These are phyloP conservation scores for Colletotrichum echinochloae DNA, from an alignment of 2,329 filamentous ascomycete species.

Conservation along the genomic window DNA sequence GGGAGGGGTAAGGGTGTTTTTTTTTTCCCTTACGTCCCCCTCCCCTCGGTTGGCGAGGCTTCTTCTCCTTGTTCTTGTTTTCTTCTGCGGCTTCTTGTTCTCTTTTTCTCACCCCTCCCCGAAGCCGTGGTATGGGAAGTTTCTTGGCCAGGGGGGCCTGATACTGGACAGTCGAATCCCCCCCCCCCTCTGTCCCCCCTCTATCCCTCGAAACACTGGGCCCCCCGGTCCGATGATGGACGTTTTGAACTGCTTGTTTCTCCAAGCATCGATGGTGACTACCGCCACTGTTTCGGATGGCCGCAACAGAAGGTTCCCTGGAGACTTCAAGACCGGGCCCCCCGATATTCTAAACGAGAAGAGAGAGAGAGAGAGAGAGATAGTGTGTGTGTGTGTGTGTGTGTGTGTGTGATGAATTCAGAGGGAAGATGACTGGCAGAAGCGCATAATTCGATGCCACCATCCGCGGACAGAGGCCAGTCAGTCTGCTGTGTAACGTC, in stretches of 20 bases:
- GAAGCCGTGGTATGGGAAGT: conserved; percentile 23
- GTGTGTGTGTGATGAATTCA: no score
- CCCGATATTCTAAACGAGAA: neutral
- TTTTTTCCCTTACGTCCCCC: neutral
- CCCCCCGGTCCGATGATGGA: neutral
- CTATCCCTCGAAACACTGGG: neutral
- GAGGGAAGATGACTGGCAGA: no score
- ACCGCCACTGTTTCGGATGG: neutral
- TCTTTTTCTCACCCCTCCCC: neutral
- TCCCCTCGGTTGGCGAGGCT: neutral
- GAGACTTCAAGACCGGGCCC: neutral
- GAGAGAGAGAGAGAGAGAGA: neutral
- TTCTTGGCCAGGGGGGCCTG: conserved; percentile 27
- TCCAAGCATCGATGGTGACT: conserved; percentile 5
- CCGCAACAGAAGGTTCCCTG: neutral
- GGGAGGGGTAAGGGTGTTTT: neutral
- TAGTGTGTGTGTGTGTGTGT: no score
- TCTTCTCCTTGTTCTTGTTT: neutral
- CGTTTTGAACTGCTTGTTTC: conserved; percentile 24
- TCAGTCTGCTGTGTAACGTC: no score
- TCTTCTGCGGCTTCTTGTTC: neutral
- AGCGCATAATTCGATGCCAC: neutral
- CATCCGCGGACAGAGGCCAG: neutral
- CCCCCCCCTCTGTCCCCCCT: no score
- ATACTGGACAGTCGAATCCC: conserved; percentile 5